Evolutionary conservation across 305 asterid species (phyloP), one percentile per base, ranked within the genome.

Genomic region (Solanum hybrid): DNA sequence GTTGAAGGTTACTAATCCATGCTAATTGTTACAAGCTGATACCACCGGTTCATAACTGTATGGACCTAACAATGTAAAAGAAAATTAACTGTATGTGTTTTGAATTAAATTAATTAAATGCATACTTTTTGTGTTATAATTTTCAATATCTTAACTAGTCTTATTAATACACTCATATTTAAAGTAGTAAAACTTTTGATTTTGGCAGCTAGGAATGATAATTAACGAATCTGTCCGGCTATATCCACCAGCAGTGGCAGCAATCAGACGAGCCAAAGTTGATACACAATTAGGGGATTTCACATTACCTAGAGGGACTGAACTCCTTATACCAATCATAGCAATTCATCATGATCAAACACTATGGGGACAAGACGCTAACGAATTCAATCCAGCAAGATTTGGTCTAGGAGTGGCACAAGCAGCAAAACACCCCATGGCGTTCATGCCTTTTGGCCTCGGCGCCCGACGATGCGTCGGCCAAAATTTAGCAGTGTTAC

Each of bases 161-260:
- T 42, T 42, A 0, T 13, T 42, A 42, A 5, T 13, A 42, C 60
- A 42, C 20, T 42, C 60, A 42, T 42, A 2, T 13, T 42, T 42
- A 42, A 42, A 42, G 60, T 42, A 42, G 60, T 42, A 56, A 32
- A 86, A 42, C 72, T 84, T 90, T 84, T 89, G 82, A 81, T 38
- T 42, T 40, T 80, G 84, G 86, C 66, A 92, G 99, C 90, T 97
- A 89, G 95, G 96, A 71, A 94, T 97, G 97, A 96, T 95, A 82
- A 90, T 95, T 84, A 94, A 95, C 79, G 99, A 97, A 90, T 93
- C 98, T 8, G 90, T 97, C 46, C 90, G 99, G 64, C 90, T 97
- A 88, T 97, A 97, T 91, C 98, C 99, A 34, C 99, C 99, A 2
- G 98, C 96, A 17, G 97, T 97, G 76, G 99, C 99, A 31, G 90